Evolutionary conservation across 2,329 filamentous ascomycete species (phyloP).

Genomic region (Neofusicoccum sp.): DNA sequence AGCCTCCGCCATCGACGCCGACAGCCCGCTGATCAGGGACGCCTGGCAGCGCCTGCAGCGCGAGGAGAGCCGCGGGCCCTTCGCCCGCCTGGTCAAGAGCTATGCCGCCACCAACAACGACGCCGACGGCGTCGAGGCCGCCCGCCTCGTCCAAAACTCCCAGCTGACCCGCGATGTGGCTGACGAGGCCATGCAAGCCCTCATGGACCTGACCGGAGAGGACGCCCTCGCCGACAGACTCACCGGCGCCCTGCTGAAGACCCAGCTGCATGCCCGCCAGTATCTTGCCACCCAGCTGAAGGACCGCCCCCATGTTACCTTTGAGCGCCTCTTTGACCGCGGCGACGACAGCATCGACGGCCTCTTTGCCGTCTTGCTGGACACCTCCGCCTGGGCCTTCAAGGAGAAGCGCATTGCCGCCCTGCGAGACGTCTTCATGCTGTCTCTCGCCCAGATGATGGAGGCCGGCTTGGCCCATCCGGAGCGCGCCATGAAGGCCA

Average conservation of each 20-base stretch:
- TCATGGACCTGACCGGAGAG: slow-evolving; percentile 46
- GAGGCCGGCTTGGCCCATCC: slow-evolving; percentile 79
- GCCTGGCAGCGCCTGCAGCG: slow-evolving; percentile 44
- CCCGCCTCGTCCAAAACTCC: slow-evolving; percentile 30
- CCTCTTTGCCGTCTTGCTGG: slow-evolving; percentile 46
- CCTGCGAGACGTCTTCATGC: slow-evolving; percentile 65
- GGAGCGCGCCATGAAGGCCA: slow-evolving; percentile 62
- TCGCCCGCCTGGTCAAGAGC: slow-evolving; percentile 37
- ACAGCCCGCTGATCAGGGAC: slow-evolving; percentile 44
- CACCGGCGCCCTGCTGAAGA: slow-evolving; percentile 40
- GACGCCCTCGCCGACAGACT: slow-evolving; percentile 46
- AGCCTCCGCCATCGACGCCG: slow-evolving; percentile 47
- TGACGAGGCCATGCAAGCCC: slow-evolving; percentile 42
- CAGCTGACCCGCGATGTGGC: slow-evolving; percentile 42
- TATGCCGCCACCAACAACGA: slow-evolving; percentile 41
- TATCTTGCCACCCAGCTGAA: slow-evolving; percentile 42
- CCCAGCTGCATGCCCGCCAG: slow-evolving; percentile 39
- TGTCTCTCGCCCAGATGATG: slow-evolving; percentile 86
- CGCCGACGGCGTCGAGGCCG: slow-evolving; percentile 44
- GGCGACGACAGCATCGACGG: slow-evolving; percentile 51
- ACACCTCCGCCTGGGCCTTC: slow-evolving; percentile 44
- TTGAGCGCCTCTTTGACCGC: slow-evolving; percentile 47
- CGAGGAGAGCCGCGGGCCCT: slow-evolving; percentile 39
- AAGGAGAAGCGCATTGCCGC: slow-evolving; percentile 49
- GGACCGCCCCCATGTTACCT: slow-evolving; percentile 45